Evolutionary conservation across 495 filamentous ascomycete genomes (phyloP).

Genomic region (Amniculicola lignicola): DNA sequence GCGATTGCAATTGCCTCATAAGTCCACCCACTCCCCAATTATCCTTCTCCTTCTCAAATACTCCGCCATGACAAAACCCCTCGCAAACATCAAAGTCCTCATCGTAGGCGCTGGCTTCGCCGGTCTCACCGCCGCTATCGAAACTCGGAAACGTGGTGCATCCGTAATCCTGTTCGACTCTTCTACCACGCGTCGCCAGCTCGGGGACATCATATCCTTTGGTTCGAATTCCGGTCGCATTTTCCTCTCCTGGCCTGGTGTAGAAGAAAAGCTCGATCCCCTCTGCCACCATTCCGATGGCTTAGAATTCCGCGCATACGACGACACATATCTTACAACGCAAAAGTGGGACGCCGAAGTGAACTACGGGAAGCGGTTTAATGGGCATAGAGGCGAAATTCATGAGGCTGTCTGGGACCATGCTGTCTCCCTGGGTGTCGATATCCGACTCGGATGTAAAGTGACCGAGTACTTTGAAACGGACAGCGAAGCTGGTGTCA

Average conservation of each 20-base stretch:
- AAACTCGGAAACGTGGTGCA: conserved; percentile 17
- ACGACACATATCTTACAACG: conserved; percentile 40
- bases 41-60: background rate
- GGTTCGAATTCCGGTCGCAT: conserved; percentile 29
- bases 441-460: conserved; percentile 54
- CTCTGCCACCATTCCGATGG: conserved; percentile 49
- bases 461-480: conserved; percentile 62
- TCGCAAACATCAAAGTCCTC: conserved; percentile 9
- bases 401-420: conserved; percentile 60
- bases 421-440: conserved; percentile 53
- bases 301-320: conserved; percentile 45
- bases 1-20: too few species aligned
- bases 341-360: conserved; percentile 41
- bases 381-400: conserved; percentile 63
- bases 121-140: conserved; percentile 27
- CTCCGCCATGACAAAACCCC: conserved; percentile 9
- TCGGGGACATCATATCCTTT: conserved; percentile 31
- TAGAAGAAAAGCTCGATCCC: conserved; percentile 34
- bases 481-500: conserved; percentile 54
- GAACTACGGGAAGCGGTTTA: conserved; percentile 48
- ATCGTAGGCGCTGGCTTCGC: conserved; percentile 29
- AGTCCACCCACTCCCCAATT: too few species aligned
- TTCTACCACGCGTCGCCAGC: conserved; percentile 3
- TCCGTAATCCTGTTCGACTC: conserved; percentile 14
- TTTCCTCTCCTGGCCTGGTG: conserved; percentile 25